Evolutionary conservation across 345 rosid genomes (phyloP), one percentile per base, ranked within the genome.

Genomic region (Excoecaria agallocha): DNA sequence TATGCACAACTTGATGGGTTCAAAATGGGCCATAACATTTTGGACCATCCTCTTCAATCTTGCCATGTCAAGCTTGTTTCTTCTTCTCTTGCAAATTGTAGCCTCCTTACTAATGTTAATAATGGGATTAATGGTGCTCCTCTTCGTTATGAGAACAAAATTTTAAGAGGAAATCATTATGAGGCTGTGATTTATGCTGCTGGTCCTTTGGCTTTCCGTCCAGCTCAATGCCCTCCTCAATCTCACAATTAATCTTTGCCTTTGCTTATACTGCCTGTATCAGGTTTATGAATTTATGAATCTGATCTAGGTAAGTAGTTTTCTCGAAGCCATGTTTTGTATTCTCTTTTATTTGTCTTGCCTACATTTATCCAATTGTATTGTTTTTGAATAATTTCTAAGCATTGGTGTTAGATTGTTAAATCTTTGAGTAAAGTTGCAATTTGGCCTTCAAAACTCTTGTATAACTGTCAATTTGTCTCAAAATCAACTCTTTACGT

Each of bases 201-300:
- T 1, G 97, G 96, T 20, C 97, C 97, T 15, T 73, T 91, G 86
- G 97, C 97, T 76, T 94, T 94, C 87, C 93, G 90, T 39, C 94
- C 94, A 38, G 73, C 81, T 48, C 74, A 84, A 3, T 94, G 97
- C 83, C 80, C 86, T 70, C 76, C 87, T 24, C 72, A 80, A 71
- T 54, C 81, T 68, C 83, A 74, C 72, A 62, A 76, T 38, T 15
- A 19, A 43, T 43, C 10, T 1, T 43, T 8, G 48, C 1, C 48
- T 6, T 8, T 43, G 7, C 8, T 43, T 43, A 30, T 30, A 2
- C 30, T 30, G n/a, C n/a, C n/a, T n/a, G n/a, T n/a, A n/a, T n/a
- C n/a, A n/a, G n/a, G n/a, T n/a, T n/a, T n/a, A n/a, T 43, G 10
- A 43, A 5, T 8, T 43, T 43, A 10, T 43, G 48, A 1, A 43